Percentiles rank a stretch among this genome's conserved stretches.
These are phyloP conservation scores for Saccharomycopsis synnaedendra DNA, from an alignment of 805 yeast species.

Conservation along the genomic window DNA sequence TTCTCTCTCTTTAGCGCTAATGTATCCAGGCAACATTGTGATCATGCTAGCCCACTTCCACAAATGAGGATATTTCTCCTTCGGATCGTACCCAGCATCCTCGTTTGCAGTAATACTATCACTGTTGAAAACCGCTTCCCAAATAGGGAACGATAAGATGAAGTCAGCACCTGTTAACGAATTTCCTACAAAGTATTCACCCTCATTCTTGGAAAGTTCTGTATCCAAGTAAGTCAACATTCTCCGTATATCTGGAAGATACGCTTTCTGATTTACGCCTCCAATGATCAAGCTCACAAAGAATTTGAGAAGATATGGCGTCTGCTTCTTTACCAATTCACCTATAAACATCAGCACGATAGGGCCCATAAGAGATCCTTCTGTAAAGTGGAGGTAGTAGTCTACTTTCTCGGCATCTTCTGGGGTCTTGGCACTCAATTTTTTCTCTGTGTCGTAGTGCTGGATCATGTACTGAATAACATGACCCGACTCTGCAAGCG, in stretches of 20 bases:
- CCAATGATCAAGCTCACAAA: too few species aligned
- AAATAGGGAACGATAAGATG: constrained; percentile 35
- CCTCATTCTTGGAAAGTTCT: constrained; percentile 25
- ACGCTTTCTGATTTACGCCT: too few species aligned
- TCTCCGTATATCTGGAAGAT: constrained; percentile 13
- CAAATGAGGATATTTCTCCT: too few species aligned
- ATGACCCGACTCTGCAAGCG: not conserved
- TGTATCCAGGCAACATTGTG: too few species aligned
- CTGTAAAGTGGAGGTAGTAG: not conserved
- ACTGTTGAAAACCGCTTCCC: too few species aligned
- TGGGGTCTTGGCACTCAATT: not conserved
- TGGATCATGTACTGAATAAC: not conserved
- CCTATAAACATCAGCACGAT: too few species aligned
- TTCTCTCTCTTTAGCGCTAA: too few species aligned
- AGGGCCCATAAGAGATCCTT: not conserved
- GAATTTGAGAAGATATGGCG: too few species aligned
- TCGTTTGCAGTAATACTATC: too few species aligned
- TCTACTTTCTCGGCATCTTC: not conserved
- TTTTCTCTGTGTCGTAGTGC: not conserved
- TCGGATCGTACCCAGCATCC: too few species aligned
- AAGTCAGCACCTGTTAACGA: constrained; percentile 48
- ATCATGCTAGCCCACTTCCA: too few species aligned
- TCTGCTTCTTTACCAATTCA: too few species aligned
- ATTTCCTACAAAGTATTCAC: constrained; percentile 34
- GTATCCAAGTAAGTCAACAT: constrained; percentile 32